phyloP scores from a whole-genome alignment of 2,329 filamentous ascomycete genomes.

The Claviceps sp. region DNA sequence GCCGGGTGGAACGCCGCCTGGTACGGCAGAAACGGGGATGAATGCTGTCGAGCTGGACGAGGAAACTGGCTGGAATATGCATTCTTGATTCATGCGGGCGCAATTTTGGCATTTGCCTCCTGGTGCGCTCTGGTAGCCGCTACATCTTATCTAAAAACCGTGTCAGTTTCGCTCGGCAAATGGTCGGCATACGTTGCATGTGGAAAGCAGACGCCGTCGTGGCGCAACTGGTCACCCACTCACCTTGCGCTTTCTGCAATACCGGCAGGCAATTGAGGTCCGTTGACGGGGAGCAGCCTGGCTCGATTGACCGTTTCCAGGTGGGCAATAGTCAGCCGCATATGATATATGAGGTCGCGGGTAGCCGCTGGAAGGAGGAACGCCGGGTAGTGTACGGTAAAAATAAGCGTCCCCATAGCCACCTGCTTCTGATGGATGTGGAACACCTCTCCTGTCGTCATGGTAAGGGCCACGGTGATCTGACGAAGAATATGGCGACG shows the following conservation, averaged over 20 bases:
- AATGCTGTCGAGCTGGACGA: slow-evolving; percentile 43
- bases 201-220: background rate
- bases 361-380: slow-evolving; percentile 16
- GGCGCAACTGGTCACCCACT: slow-evolving; percentile 7
- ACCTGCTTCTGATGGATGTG: slow-evolving; percentile 12
- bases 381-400: slow-evolving; percentile 18
- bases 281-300: slow-evolving; percentile 44
- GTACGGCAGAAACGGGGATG: slow-evolving; percentile 43
- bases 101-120: slow-evolving; percentile 49
- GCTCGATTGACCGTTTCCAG: slow-evolving; percentile 23
- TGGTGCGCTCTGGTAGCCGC: slow-evolving; percentile 43
- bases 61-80: slow-evolving; percentile 46
- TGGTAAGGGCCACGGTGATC: slow-evolving; percentile 27
- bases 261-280: slow-evolving; percentile 46
- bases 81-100: slow-evolving; percentile 48
- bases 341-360: slow-evolving; percentile 17
- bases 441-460: slow-evolving; percentile 18
- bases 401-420: slow-evolving; percentile 22
- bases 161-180: background rate
- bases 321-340: slow-evolving; percentile 21
- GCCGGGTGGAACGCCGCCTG: slow-evolving; percentile 43
- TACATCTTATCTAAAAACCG: slow-evolving; percentile 40
- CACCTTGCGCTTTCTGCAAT: slow-evolving; percentile 49
- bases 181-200: background rate
- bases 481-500: slow-evolving; percentile 23